Evolutionary conservation across 768 basidiomycete genomes (phyloP).

Genomic region (Peribolospora baueri): DNA sequence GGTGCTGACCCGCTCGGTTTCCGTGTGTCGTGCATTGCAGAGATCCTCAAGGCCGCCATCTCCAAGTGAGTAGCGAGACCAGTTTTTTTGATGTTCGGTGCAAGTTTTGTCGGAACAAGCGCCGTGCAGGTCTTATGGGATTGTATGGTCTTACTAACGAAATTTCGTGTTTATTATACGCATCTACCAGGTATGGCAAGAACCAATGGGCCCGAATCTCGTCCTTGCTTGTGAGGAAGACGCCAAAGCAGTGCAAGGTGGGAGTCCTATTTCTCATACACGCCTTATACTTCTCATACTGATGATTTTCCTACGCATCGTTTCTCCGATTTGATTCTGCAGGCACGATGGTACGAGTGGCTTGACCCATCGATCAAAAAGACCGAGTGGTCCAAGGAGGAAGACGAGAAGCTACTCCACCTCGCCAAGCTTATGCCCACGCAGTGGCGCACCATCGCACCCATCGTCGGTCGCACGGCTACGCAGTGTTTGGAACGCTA

Average conservation of each 20-base stretch:
- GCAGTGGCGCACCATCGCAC: constrained; percentile 97
- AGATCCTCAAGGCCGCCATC: too few relatives aligned
- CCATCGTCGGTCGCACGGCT: constrained; percentile 90
- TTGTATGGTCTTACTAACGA: too few relatives aligned
- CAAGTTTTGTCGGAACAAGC: too few relatives aligned
- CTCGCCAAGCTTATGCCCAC: constrained; percentile 98
- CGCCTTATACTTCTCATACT: background rate
- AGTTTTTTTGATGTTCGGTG: too few relatives aligned
- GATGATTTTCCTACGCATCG: background rate
- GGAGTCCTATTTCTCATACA: background rate
- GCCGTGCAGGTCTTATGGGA: too few relatives aligned
- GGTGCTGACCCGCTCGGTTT: too few relatives aligned
- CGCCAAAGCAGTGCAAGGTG: constrained; percentile 90
- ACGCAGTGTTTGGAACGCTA: constrained; percentile 95
- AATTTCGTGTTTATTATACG: too few relatives aligned
- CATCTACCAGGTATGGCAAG: constrained; percentile 64
- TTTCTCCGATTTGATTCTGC: background rate
- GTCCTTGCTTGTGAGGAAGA: constrained; percentile 87
- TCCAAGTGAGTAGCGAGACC: too few relatives aligned
- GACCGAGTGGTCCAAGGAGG: constrained; percentile 98
- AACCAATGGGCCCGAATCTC: constrained; percentile 99
- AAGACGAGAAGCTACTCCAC: constrained; percentile 94
- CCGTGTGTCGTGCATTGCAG: too few relatives aligned
- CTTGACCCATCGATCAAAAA: constrained; percentile 98
- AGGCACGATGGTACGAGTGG: constrained; percentile 96